Evolutionary conservation across 176 grass and related monocot species (phyloP).

Genomic region (Elymus sibiricus): DNA sequence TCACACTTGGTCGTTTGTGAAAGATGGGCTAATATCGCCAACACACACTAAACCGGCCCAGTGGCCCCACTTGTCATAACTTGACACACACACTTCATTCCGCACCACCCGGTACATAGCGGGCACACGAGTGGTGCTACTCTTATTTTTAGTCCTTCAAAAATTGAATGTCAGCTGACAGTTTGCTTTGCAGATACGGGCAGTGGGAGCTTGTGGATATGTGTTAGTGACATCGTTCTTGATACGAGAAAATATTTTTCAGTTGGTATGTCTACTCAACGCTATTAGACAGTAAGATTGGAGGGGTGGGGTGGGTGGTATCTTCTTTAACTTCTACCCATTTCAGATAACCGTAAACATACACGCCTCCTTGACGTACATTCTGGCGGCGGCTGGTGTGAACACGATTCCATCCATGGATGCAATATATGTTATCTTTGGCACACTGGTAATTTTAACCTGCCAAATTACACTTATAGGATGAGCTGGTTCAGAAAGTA

Average conservation of each 20-base stretch:
- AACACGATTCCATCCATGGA: slow-evolving; percentile 79
- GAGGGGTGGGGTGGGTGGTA: not conserved
- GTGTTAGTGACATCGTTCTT: slow-evolving; percentile 87
- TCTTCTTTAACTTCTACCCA: slow-evolving; percentile 21
- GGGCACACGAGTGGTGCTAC: not conserved
- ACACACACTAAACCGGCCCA: not conserved
- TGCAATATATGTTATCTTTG: slow-evolving; percentile 82
- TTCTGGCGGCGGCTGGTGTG: slow-evolving; percentile 63
- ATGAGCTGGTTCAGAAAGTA: not conserved
- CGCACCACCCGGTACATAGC: not conserved
- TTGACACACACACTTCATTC: not conserved
- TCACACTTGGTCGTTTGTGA: not conserved
- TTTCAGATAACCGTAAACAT: slow-evolving; percentile 94
- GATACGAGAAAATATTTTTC: slow-evolving; percentile 93
- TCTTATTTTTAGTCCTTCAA: slow-evolving; percentile 10
- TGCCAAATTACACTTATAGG: not conserved
- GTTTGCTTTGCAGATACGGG: slow-evolving; percentile 55
- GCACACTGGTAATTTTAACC: slow-evolving; percentile 61
- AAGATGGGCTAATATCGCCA: not conserved
- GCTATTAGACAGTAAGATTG: too few species aligned
- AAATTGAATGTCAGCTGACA: slow-evolving; percentile 21
- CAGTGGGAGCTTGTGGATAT: slow-evolving; percentile 78
- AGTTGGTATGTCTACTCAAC: slow-evolving; percentile 52
- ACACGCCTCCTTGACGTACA: slow-evolving; percentile 82
- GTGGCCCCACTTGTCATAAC: not conserved